phyloP scores from a whole-genome alignment of 768 basidiomycete species.

The Tylopilus intermedius region DNA sequence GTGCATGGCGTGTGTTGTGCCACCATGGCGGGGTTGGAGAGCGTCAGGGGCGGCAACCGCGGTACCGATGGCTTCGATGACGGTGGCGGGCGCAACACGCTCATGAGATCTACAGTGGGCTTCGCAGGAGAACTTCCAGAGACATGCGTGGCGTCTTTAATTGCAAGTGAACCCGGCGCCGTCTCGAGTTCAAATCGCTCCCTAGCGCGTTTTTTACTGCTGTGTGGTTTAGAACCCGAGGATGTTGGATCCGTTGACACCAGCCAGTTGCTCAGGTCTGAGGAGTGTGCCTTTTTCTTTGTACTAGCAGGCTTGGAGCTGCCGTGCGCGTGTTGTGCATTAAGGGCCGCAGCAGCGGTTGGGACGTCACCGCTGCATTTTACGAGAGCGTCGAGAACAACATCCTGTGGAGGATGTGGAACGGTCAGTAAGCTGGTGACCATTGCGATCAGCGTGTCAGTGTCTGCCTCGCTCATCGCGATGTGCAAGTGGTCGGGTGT shows the following conservation, averaged over 20 bases:
- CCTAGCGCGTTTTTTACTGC: constrained; percentile 14
- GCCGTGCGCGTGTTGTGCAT: constrained; percentile 16
- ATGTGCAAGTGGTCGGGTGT: not conserved
- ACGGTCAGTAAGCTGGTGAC: constrained; percentile 53
- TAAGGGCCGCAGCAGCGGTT: constrained; percentile 42
- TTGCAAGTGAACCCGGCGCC: not conserved
- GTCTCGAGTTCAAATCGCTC: not conserved
- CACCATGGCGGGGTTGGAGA: constrained; percentile 60
- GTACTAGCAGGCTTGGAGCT: constrained; percentile 10
- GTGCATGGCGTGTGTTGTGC: constrained; percentile 72
- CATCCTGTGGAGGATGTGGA: constrained; percentile 32
- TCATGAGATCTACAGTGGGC: constrained; percentile 46
- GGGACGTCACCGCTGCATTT: constrained; percentile 53
- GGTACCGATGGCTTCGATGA: constrained; percentile 28
- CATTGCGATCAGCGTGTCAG: constrained; percentile 63
- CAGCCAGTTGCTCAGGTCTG: constrained; percentile 55
- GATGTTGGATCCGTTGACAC: constrained; percentile 14
- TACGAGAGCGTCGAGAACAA: constrained; percentile 57
- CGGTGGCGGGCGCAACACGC: constrained; percentile 49
- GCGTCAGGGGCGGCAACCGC: constrained; percentile 54
- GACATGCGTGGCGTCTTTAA: constrained; percentile 16
- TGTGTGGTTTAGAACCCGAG: constrained; percentile 19
- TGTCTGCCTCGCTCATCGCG: constrained; percentile 40
- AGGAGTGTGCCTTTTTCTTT: constrained; percentile 49
- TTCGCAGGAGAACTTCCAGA: constrained; percentile 25